phyloP scores from a whole-genome alignment of 768 basidiomycete genomes.

The Cystobasidium onofrii region DNA sequence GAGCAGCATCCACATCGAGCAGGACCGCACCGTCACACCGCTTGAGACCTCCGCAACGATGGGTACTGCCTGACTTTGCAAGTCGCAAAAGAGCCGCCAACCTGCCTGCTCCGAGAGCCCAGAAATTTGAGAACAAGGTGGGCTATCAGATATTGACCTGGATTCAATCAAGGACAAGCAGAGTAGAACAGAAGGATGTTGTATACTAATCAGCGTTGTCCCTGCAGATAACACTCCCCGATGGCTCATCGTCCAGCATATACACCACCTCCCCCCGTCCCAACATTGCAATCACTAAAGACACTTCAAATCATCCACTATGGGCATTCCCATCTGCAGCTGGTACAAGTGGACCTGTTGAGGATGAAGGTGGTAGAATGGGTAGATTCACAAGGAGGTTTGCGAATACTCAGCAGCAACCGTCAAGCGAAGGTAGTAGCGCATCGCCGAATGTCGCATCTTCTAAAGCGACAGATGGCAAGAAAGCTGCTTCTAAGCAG shows the following conservation, averaged over 20 bases:
- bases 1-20: not conserved
- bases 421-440: no score
- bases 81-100: not conserved
- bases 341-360: not conserved
- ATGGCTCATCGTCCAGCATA: slow-evolving; percentile 11
- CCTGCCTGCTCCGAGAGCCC: slow-evolving; percentile 18
- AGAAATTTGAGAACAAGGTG: slow-evolving; percentile 33
- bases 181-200: no score
- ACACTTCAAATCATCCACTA: slow-evolving; percentile 31
- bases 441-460: no score
- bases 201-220: no score
- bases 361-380: slow-evolving; percentile 31
- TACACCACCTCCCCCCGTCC: slow-evolving; percentile 29
- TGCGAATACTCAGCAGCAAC: not conserved
- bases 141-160: not conserved
- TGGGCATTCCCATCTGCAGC: slow-evolving; percentile 24
- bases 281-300: slow-evolving; percentile 22
- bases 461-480: no score
- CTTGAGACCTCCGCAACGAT: not conserved
- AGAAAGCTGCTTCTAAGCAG: slow-evolving; percentile 47
- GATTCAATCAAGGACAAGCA: not conserved
- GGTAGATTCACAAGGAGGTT: slow-evolving; percentile 29
- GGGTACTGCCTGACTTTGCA: slow-evolving; percentile 18
- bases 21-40: not conserved
- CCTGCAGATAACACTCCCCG: slow-evolving; percentile 30